These are phyloP conservation scores for Marasmius sp. DNA, from an alignment of 1,284 basidiomycete species.

Conservation along the genomic window DNA sequence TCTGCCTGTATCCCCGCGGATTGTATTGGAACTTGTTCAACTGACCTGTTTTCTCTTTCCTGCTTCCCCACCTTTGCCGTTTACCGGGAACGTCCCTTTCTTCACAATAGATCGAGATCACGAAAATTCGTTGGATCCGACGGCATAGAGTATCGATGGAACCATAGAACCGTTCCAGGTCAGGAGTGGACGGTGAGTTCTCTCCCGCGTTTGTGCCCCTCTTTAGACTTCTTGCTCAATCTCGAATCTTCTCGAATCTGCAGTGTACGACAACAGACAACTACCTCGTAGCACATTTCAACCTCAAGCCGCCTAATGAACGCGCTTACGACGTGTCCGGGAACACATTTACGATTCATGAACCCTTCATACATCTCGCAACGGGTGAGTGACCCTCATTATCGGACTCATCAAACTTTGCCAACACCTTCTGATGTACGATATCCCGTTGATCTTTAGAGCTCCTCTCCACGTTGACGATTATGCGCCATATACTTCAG, in stretches of 20 bases:
- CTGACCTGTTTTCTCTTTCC: background rate
- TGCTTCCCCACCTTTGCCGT: constrained; percentile 4
- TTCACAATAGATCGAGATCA: constrained; percentile 48
- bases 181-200: constrained; percentile 70
- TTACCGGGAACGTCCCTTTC: background rate
- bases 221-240: background rate
- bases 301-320: constrained; percentile 51
- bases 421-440: background rate
- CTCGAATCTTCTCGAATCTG: constrained; percentile 8
- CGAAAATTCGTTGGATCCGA: constrained; percentile 66
- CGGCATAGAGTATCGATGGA: constrained; percentile 68
- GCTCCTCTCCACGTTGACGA: background rate
- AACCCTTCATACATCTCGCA: constrained; percentile 52
- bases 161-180: constrained; percentile 45
- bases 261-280: constrained; percentile 60
- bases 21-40: background rate
- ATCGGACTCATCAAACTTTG: background rate
- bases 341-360: constrained; percentile 62
- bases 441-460: background rate
- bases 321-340: constrained; percentile 62
- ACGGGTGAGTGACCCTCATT: constrained; percentile 43
- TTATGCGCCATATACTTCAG: constrained; percentile 1
- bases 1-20: background rate
- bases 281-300: constrained; percentile 57
- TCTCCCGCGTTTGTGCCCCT: background rate